These are phyloP conservation scores for Wakefieldia striispora DNA, from an alignment of 768 basidiomycete genomes.

Conservation along the genomic window DNA sequence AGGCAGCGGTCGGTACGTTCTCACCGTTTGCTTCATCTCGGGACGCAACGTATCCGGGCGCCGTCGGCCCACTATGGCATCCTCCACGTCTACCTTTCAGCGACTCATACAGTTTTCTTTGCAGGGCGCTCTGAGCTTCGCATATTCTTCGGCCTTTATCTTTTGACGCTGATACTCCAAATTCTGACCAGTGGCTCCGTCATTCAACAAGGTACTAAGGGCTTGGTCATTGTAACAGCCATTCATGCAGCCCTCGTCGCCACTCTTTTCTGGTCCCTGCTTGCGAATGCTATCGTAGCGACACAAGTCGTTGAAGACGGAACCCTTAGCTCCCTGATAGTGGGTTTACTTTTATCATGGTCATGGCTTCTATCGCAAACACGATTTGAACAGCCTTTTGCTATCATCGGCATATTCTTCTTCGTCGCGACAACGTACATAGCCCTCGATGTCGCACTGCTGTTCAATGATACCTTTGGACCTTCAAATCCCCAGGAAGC, in stretches of 20 bases:
- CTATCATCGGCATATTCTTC: conserved; percentile 51
- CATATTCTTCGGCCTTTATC: conserved; percentile 61
- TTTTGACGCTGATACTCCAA: conserved; percentile 74
- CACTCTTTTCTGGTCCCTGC: conserved; percentile 74
- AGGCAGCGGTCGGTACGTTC: conserved; percentile 82
- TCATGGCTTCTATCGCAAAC: background rate
- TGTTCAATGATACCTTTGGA: conserved; percentile 61
- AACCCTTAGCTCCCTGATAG: conserved; percentile 65
- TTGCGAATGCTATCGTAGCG: conserved; percentile 74
- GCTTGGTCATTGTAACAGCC: conserved; percentile 68
- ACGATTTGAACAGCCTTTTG: conserved; percentile 52
- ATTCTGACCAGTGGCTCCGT: conserved; percentile 79
- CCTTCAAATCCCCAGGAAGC: conserved; percentile 53
- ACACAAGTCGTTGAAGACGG: conserved; percentile 96
- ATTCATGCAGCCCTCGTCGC: conserved; percentile 79
- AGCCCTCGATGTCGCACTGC: conserved; percentile 74
- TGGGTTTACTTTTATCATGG: conserved; percentile 34
- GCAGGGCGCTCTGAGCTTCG: conserved; percentile 70
- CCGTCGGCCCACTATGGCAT: background rate
- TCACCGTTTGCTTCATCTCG: background rate
- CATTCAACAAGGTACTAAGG: conserved; percentile 71
- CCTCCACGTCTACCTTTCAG: background rate
- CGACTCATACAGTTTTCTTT: conserved; percentile 5
- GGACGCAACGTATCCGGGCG: background rate
- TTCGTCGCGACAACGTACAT: conserved; percentile 81